phyloP scores from a whole-genome alignment of 495 filamentous ascomycete genomes.

The Trichoderma virens region DNA sequence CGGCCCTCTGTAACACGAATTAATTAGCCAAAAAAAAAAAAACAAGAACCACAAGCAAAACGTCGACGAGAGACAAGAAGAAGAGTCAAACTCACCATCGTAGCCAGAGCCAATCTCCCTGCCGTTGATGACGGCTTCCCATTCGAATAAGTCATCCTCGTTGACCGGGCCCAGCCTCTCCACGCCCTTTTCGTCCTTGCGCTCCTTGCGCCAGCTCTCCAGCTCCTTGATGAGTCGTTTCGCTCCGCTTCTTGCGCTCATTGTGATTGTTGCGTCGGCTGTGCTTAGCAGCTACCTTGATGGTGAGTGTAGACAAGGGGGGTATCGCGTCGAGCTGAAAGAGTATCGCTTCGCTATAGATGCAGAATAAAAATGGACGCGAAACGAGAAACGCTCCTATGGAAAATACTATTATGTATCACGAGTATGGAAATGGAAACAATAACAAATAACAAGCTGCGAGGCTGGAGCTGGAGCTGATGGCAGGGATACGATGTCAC shows the following conservation, averaged over 20 bases:
- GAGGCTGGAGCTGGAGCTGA: not conserved
- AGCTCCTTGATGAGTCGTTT: slow-evolving; percentile 38
- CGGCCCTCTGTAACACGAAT: slow-evolving; percentile 51
- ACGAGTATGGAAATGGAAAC: not conserved
- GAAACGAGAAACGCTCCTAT: not conserved
- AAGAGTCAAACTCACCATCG: slow-evolving; percentile 44
- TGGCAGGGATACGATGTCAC: not conserved
- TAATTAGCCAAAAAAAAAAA: slow-evolving; percentile 5
- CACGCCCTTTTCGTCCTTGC: slow-evolving; percentile 32
- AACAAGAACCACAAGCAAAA: no score
- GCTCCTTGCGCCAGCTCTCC: slow-evolving; percentile 30
- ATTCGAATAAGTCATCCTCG: slow-evolving; percentile 64
- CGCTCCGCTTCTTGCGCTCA: slow-evolving; percentile 19
- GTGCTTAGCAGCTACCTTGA: not conserved
- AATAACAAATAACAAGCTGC: not conserved
- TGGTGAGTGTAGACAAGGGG: not conserved
- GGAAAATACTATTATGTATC: not conserved
- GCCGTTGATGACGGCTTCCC: slow-evolving; percentile 76
- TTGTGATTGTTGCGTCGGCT: not conserved
- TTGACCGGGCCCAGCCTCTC: slow-evolving; percentile 58
- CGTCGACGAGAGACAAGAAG: not conserved
- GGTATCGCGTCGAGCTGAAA: not conserved
- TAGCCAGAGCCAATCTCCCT: slow-evolving; percentile 55
- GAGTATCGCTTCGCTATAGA: not conserved
- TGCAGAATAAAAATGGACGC: not conserved